These are phyloP conservation scores for Blastocystis sp. DNA, from an alignment of 352 stramenopile genomes.

Conservation along the genomic window DNA sequence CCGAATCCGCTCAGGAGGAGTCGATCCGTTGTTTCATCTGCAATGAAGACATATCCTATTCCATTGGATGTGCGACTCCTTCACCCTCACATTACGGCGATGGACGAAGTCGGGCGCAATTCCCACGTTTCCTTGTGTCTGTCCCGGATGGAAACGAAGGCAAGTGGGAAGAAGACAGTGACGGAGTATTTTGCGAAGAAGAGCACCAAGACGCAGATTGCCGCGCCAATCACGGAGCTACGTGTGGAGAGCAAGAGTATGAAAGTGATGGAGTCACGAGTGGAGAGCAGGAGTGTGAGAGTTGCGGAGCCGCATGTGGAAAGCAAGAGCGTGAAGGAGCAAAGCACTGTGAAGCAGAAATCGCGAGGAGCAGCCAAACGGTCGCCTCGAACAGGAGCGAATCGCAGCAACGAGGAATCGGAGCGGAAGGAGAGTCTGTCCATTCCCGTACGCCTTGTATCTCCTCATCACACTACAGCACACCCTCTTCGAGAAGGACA, in stretches of 20 bases:
- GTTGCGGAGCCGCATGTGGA: too few species aligned
- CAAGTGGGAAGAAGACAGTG: neutral
- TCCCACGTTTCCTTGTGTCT: slow-evolving; percentile 32
- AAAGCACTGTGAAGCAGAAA: too few species aligned
- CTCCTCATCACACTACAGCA: neutral
- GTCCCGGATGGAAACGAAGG: neutral
- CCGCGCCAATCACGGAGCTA: too few species aligned
- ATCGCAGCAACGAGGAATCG: too few species aligned
- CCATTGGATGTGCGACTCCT: neutral
- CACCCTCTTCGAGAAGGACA: slow-evolving; percentile 18
- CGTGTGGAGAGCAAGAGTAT: too few species aligned
- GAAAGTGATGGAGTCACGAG: too few species aligned
- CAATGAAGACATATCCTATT: slow-evolving; percentile 38
- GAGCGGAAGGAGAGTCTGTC: neutral
- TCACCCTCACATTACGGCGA: slow-evolving; percentile 9
- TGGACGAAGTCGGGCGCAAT: neutral
- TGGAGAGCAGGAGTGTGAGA: too few species aligned
- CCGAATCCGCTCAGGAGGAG: neutral
- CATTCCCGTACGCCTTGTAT: neutral
- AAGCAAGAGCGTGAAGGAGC: too few species aligned
- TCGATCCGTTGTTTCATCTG: slow-evolving; percentile 21
- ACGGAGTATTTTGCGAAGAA: slow-evolving; percentile 29
- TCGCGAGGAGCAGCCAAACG: too few species aligned
- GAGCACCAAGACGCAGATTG: neutral
- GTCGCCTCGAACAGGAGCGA: too few species aligned